Percentiles rank a stretch among this genome's conserved stretches.
phyloP scores from a whole-genome alignment of 1,284 basidiomycete species.

The Naganishia albida region DNA sequence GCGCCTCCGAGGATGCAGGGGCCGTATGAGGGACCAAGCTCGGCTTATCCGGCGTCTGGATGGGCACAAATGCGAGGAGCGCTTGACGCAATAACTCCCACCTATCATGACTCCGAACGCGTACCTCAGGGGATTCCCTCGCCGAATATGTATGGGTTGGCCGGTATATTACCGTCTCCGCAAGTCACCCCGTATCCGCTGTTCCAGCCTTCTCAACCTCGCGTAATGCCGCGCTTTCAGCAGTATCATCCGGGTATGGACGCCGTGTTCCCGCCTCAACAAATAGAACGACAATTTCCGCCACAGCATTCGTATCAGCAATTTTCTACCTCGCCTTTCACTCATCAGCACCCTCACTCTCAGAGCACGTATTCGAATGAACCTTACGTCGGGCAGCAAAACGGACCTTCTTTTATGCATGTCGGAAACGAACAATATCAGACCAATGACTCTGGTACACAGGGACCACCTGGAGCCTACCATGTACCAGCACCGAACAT shows the following conservation, averaged over 20 bases:
- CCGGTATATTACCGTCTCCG: neutral
- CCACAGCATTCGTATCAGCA: neutral
- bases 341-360: neutral
- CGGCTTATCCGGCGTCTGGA: neutral
- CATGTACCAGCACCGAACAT: neutral
- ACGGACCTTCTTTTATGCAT: neutral
- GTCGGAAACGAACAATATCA: conserved; percentile 2
- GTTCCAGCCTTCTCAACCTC: neutral
- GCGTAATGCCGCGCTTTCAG: neutral
- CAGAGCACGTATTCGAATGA: neutral
- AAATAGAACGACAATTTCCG: neutral
- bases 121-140: neutral
- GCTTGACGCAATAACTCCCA: neutral
- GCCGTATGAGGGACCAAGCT: neutral
- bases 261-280: too few relatives aligned
- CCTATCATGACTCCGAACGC: neutral
- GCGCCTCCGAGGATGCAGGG: conserved; percentile 3
- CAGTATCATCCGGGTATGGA: conserved; percentile 1
- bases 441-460: neutral
- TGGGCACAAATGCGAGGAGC: conserved; percentile 12
- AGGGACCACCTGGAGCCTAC: neutral
- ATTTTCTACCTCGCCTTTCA: neutral
- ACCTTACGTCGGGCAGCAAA: neutral
- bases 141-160: neutral
- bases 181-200: neutral